Evolutionary conservation across 345 rosid species (phyloP).

Genomic region (Cardamine resedifolia): DNA sequence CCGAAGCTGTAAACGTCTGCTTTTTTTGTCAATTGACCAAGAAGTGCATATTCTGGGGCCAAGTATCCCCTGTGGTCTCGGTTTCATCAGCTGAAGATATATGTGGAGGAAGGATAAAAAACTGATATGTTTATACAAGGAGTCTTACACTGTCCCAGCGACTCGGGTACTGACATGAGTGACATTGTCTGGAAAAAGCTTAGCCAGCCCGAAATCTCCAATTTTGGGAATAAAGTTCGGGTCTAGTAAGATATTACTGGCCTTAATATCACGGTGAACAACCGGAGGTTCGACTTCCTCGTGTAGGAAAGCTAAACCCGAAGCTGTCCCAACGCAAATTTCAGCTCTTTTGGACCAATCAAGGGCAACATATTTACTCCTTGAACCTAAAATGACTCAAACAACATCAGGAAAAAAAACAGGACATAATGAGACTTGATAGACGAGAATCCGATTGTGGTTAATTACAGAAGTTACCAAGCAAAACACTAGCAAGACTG

Average conservation of each 20-base stretch:
- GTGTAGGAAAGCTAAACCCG: constrained; percentile 83
- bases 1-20: constrained; percentile 97
- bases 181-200: constrained; percentile 90
- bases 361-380: constrained; percentile 45
- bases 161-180: constrained; percentile 94
- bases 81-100: constrained; percentile 20
- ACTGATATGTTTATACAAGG: neutral
- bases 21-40: constrained; percentile 87
- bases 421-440: neutral
- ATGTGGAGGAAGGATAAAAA: neutral
- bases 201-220: constrained; percentile 96
- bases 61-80: constrained; percentile 72
- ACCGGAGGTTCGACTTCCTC: constrained; percentile 79
- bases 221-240: constrained; percentile 75
- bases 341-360: constrained; percentile 79
- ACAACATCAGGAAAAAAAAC: constrained; percentile 7
- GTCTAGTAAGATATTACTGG: constrained; percentile 92
- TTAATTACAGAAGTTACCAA: constrained; percentile 42
- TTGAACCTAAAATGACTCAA: constrained; percentile 44
- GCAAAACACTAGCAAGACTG: constrained; percentile 70
- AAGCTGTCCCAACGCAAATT: constrained; percentile 81
- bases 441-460: neutral
- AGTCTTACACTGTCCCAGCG: constrained; percentile 89
- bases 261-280: constrained; percentile 96
- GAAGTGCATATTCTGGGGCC: constrained; percentile 90